Base-by-base conservation (phyloP, 805 yeast genomes). In the Metschnikowia similis region DNA sequence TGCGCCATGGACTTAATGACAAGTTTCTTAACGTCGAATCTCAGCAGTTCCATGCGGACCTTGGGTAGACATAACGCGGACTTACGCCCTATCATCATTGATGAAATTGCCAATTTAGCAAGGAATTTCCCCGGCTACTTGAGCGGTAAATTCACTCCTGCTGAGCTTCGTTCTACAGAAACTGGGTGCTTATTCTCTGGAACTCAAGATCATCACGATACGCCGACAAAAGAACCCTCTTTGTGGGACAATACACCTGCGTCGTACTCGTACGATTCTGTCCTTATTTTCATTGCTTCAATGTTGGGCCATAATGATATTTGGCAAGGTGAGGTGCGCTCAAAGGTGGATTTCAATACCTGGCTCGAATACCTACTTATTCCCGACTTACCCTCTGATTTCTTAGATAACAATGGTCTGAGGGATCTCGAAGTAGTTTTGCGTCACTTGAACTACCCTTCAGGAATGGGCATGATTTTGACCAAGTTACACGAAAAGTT, bases 61-160 rank as follows among this genome's bases (percentile, higher is more conserved):
- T 67, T 90, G 43, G 83, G 87, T 2, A 78, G 96, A 60, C 97
- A 91, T 61, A 89, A 87, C 60, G 88, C 96, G 1, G 81, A 77
- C 2, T 71, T 89, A 52, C 82, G 86, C 45, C 83, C 86, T 0
- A 59, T 67, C 0, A 81, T 90, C 21, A 65, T 80, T 45, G 66
- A 71, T 3, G 80, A 81, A 46, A 67, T 83, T 42, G 66, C 72
- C 2, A 56, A 59, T 0, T 55, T 84, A n/a, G 69, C 84, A 1
- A 65, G 71, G 27, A 65, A 69, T 8, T 62, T 82, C 8, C 81
- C 86, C 0, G 48, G 41, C 0, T 56, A 59, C 30, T 74, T 75
- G 1, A 57, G 62, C 13, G 26, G 2, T 51, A 56, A 6, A 67
- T 80, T 55, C 16, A 59, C 66, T 3, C 75, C 76, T 0, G 65